Evolutionary conservation across 169 alveolate genomes (phyloP), one percentile per base, ranked within the genome.

Genomic region (Babesia bigemina): DNA sequence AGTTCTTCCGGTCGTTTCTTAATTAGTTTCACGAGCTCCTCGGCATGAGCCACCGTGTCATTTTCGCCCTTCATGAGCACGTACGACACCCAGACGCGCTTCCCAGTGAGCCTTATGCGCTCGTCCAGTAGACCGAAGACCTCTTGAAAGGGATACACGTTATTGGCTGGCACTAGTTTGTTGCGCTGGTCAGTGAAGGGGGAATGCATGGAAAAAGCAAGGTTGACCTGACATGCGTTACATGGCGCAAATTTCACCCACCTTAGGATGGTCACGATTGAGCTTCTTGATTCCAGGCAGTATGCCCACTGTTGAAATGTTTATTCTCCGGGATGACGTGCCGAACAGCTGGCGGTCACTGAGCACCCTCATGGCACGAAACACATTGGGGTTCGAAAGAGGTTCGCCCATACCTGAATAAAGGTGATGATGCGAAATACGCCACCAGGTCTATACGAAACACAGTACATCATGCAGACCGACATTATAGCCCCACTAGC

Each of bases 391-490:
- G 74, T 93, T 93, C 29, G 95, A 93, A 61, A 93, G 85, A 33
- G 96, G 96, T 75, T 93, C 96, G 0, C 96, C 96, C 96, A 92
- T 88, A 16, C 94, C 94, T 90, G 74, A 39, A 17, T 24, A 52
- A 10, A 52, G 4, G 50, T 13, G 19, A 4, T 7, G 8, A 11
- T 16, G 50, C 50, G 17, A 16, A 4, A 45, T 16, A 45, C 14
- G 55, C 19, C 17, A 14, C 29, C 44, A 4, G 2, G 39, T 6
- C 39, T 4, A 33, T 2, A 6, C 39, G 6, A 33, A 33, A 33
- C 39, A 33, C 6, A 33, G 6, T 2, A 33, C 2, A 33, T 6
- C 39, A 6, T 33, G 6, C 6, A 6, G 10, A 33, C 39, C 39
- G 39, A 33, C 9, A 49, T 49, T 49, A 4, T 7, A 21, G 2